Evolutionary conservation across 2,329 filamentous ascomycete genomes (phyloP), one percentile per base, ranked within the genome.

Genomic region (Xylariaceae sp.): DNA sequence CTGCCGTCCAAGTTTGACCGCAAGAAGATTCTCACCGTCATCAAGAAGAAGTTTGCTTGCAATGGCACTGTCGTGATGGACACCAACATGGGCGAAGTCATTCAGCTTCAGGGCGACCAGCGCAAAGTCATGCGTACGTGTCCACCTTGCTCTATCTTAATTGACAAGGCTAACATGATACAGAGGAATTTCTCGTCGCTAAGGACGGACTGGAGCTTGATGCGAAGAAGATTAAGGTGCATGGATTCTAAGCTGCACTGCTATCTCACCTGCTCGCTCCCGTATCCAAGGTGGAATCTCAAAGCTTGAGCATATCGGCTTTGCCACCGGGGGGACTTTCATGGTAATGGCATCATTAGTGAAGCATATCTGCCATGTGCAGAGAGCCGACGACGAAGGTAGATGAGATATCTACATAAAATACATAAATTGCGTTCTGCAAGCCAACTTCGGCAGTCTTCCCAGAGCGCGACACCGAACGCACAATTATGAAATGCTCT

Each of bases 21-120:
- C 77, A 97, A 97, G 86, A 97, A 97, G 81, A 97, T 99, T 73
- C 87, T 97, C 71, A 97, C 48, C 42, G 17, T 43, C n/a, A 33
- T 49, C 41, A 49, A 53, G 44, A 47, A 18, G 59, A 90, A 58
- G 28, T 58, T 58, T 28, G 92, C 93, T 76, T 97, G 93, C 90
- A 97, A 99, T 96, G 93, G 93, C 83, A 97, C 92, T 79, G 95
- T 97, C 74, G 92, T 97, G 77, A 85, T 84, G 71, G 93, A 97
- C 77, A 84, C 82, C 67, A 91, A 96, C 78, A 96, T 97, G 90
- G 93, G 93, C 73, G 92, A 97, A 83, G 93, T 97, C 82, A 97
- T 99, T 72, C 94, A 99, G 82, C 88, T 99, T 70, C 94, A 97
- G 77, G 94, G 94, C 70, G 94, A 99, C 75, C 94, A 97, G 82